Evolutionary conservation across 371 early-diverging fungal genomes (phyloP), one percentile per base, ranked within the genome.

Genomic region (Mucor saturninus): DNA sequence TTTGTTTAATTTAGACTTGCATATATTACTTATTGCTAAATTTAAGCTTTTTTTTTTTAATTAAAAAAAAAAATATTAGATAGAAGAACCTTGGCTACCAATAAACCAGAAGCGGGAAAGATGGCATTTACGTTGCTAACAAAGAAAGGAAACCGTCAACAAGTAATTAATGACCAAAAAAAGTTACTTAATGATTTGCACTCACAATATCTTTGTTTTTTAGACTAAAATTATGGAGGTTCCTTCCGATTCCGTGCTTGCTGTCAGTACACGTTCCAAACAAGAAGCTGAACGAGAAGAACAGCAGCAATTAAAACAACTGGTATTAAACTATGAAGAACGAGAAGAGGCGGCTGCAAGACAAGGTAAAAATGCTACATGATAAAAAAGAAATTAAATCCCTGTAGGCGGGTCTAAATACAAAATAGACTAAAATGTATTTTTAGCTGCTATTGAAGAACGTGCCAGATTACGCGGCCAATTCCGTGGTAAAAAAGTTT

Each of bases 101-200:
- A 53, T 46, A 64, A 62, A 32, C 56, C 52, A 62, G 66, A 62
- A 38, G 63, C 66, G 42, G 84, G 85, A 45, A 84, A 85, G 29
- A 94, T 96, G 65, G 83, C 91, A 10, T 97, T 97, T 71, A 91
- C 94, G 0, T 73, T 97, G 31, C 77, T 98, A 61, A 93, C 95
- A 29, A 95, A 95, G 75, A 91, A 91, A 73, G 95, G 95, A 56
- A 95, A 93, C 75, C 93, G 93, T 73, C 95, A 95, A 61, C 93
- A 93, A 76, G 89, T 89, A 65, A 53, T 21, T 13, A 11, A 13
- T n/a, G 67, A 37, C 5, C 28, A 52, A 52, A 53, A 29, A 30
- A 1, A 43, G 53, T 35, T 21, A 66, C 30, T 3, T 21, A 1
- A 5, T 1, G 21, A 46, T 5, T 46, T 26, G 21, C 21, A 21